These are phyloP conservation scores for Metrosideros polymorpha DNA, from an alignment of 441 rosid species.

Conservation along the genomic window DNA sequence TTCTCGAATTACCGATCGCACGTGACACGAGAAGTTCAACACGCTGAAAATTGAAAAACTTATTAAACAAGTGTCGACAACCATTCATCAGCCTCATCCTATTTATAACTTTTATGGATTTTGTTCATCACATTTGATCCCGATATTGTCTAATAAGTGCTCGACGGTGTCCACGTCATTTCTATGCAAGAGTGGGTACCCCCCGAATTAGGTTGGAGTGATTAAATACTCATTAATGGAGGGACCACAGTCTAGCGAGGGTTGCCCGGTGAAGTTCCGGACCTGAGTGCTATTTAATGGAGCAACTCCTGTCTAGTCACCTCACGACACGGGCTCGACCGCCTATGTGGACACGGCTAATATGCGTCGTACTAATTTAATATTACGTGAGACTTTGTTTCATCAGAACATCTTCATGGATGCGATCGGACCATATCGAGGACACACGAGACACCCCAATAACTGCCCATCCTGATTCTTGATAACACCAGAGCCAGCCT, in stretches of 20 bases:
- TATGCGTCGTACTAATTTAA: rapidly evolving
- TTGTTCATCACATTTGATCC: background rate
- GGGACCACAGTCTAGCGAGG: background rate
- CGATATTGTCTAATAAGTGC: background rate
- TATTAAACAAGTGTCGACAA: rapidly evolving
- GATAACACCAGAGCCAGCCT: no score
- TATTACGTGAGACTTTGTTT: background rate
- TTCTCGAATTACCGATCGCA: background rate
- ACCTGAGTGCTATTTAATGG: background rate
- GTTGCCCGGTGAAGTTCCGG: background rate
- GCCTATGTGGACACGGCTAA: background rate
- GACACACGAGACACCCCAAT: background rate
- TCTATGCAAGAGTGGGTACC: no score
- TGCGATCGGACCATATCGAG: no score
- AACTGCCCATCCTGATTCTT: background rate
- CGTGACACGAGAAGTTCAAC: background rate
- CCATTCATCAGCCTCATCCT: background rate
- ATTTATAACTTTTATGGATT: background rate
- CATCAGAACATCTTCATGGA: background rate
- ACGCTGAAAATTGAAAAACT: background rate
- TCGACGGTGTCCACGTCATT: no score
- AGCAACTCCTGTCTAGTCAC: background rate
- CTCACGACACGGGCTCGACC: background rate
- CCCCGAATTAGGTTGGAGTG: no score
- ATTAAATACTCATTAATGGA: background rate